Conservation (phyloP, 768 basidiomycete species). For the Lanmaoa pseudosensibilis region DNA sequence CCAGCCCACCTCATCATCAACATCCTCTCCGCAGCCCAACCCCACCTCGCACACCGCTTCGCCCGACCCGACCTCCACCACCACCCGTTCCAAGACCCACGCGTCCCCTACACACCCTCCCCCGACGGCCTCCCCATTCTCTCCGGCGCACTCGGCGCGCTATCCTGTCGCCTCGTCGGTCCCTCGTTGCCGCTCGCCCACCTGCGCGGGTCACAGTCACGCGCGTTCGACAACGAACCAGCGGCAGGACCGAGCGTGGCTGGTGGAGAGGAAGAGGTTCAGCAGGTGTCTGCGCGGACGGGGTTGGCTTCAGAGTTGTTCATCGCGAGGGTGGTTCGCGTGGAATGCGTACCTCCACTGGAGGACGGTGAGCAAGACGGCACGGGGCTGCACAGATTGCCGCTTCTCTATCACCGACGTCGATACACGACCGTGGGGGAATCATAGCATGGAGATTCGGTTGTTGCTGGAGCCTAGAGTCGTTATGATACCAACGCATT, state of each 20-base stretch:
- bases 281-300: conserved; percentile 26
- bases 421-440: conserved; percentile 53
- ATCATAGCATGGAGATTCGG: neutral
- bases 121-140: conserved; percentile 61
- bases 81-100: conserved; percentile 48
- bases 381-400: conserved; percentile 38
- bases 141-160: conserved; percentile 59
- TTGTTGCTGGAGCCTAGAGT: neutral
- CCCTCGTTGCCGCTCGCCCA: conserved; percentile 62
- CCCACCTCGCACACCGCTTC: conserved; percentile 62
- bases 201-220: conserved; percentile 34
- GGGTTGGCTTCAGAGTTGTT: conserved; percentile 68
- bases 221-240: neutral
- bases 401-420: conserved; percentile 64
- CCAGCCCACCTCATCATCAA: conserved; percentile 69
- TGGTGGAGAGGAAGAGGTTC: conserved; percentile 3
- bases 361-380: conserved; percentile 21
- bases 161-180: conserved; percentile 69
- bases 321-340: conserved; percentile 72
- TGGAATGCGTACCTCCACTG: conserved; percentile 42
- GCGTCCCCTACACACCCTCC: conserved; percentile 41
- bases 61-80: conserved; percentile 71
- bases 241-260: neutral
- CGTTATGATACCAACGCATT: conserved; percentile 6
- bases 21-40: conserved; percentile 70